Evolutionary conservation across 140 eudicot species (phyloP), one percentile per base, ranked within the genome.

Genomic region (Stevia rebaudiana): DNA sequence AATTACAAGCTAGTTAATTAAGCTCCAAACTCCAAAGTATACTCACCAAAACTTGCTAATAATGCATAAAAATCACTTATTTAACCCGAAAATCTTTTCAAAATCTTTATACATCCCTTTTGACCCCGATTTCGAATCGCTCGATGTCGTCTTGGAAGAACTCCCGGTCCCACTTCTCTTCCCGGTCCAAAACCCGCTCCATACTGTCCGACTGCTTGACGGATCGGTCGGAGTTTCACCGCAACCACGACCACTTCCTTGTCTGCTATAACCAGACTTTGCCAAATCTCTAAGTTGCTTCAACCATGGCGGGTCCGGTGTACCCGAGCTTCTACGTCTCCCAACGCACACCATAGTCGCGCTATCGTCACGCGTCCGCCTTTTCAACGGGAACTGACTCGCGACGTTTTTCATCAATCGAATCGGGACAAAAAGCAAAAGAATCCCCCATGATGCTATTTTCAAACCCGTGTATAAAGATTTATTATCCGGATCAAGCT

Each of bases 201-300:
- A 80, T 68, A 75, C 73, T 0, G 56, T 25, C 19, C 70, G 74
- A 65, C 95, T 89, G n/a, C 82, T 69, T 21, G 92, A 89, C 43
- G 94, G 87, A 71, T 86, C 94, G 13, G 46, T 77, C 5, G 74
- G 40, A 44, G 59, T 19, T 15, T 62, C 72, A 52, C 60, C 36
- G 24, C 3, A 13, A 2, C 19, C 31, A 3, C 31, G 23, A 6
- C 35, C 16, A 16, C 74, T 69, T 37, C 75, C 79, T 7, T 83
- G 89, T 69, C 59, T 83, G 19, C 82, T 72, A 71, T 86, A 86
- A 78, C 97, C 84, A 6, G 95, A 77, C 79, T 79, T 82, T 0
- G 95, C 94, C 42, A 90, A 18, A 67, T 83, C 95, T 49, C 97
- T 69, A 44, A 86, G 56, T 44, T 82, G 98, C 78, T 79, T 87